Evolutionary conservation across 176 grass and related monocot species (phyloP).

Genomic region (Triticum turgidum): DNA sequence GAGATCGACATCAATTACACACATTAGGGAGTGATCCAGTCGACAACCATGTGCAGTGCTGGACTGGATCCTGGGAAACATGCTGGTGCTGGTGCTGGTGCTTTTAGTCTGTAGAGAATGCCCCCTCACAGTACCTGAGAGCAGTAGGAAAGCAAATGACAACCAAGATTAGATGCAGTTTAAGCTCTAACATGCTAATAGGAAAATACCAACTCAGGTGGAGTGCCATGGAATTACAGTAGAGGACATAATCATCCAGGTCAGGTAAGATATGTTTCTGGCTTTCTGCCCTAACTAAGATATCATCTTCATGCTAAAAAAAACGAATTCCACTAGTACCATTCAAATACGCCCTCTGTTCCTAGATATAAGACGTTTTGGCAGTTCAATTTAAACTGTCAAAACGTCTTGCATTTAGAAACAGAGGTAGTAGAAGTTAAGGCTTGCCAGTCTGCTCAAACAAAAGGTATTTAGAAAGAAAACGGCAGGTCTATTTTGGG

Average conservation of each 20-base stretch:
- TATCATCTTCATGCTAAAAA: not conserved
- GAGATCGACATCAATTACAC: not conserved
- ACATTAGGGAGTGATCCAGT: not conserved
- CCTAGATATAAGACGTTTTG: too few relatives aligned
- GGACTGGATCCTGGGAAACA: not conserved
- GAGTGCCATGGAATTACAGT: not conserved
- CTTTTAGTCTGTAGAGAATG: constrained; percentile 70
- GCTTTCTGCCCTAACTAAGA: not conserved
- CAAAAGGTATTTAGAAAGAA: not conserved
- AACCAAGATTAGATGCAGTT: not conserved
- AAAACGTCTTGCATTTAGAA: too few relatives aligned
- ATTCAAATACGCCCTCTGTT: not conserved
- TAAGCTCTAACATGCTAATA: not conserved
- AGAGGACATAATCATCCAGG: not conserved
- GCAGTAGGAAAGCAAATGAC: constrained; percentile 1
- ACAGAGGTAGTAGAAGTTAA: not conserved
- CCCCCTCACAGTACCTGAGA: constrained; percentile 83
- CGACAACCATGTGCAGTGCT: not conserved
- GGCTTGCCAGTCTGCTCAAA: not conserved
- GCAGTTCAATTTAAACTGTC: too few relatives aligned
- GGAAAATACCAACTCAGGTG: not conserved
- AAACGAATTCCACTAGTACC: not conserved
- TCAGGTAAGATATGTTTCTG: constrained; percentile 7
- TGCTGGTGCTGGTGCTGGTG: not conserved
- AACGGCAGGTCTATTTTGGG: not conserved